These are phyloP conservation scores for Immersiporthe knoxdaviesiana DNA, from an alignment of 2,329 filamentous ascomycete species.

Conservation along the genomic window DNA sequence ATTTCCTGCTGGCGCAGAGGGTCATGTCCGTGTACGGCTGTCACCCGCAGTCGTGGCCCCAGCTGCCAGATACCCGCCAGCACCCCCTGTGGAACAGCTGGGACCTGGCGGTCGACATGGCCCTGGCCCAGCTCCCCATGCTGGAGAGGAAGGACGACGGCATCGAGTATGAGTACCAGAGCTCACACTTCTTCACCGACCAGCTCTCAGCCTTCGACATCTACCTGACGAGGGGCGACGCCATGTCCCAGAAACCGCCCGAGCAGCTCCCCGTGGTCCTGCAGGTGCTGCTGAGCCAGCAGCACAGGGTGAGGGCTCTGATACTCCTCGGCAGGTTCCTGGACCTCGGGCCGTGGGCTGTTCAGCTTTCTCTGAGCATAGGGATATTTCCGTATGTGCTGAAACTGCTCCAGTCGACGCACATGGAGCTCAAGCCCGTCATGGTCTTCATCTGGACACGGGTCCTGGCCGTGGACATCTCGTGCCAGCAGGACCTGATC, in stretches of 20 bases:
- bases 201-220: constrained; percentile 97
- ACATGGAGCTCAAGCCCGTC: constrained; percentile 90
- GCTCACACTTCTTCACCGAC: constrained; percentile 95
- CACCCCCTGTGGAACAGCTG: constrained; percentile 97
- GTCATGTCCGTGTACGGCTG: constrained; percentile 97
- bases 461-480: constrained; percentile 91
- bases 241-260: constrained; percentile 81
- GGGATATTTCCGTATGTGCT: constrained; percentile 99
- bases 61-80: constrained; percentile 91
- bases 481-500: constrained; percentile 89
- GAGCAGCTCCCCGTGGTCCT: constrained; percentile 96
- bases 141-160: constrained; percentile 79
- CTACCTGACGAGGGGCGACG: constrained; percentile 80
- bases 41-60: constrained; percentile 88
- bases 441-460: constrained; percentile 99
- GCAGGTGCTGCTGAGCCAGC: constrained; percentile 93
- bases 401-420: constrained; percentile 93
- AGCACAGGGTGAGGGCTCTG: constrained; percentile 86
- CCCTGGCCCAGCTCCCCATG: constrained; percentile 84
- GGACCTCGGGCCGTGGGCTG: constrained; percentile 95
- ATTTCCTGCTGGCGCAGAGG: constrained; percentile 91
- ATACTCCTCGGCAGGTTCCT: constrained; percentile 92
- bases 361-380: constrained; percentile 96
- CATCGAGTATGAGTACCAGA: constrained; percentile 86
- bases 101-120: constrained; percentile 96